A percentile compares a stretch with the other conserved stretches of the same genome.
Conservation (phyloP, 2,329 filamentous ascomycete genomes). For the Trichoderma breve region DNA sequence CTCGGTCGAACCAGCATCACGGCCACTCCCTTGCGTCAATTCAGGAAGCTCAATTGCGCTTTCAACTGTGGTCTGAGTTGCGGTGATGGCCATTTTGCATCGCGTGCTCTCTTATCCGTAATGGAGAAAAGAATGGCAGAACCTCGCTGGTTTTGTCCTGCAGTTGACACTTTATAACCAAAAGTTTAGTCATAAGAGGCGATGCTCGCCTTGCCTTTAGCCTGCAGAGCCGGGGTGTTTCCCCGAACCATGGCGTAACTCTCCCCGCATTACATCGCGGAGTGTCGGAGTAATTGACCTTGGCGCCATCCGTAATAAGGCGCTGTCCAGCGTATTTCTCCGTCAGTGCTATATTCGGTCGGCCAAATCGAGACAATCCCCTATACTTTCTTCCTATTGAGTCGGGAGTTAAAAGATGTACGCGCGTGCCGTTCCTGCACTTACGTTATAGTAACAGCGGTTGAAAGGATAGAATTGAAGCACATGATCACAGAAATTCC, state of each 20-base stretch:
- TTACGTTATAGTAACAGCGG: background rate
- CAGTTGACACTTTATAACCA: background rate
- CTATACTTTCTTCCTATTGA: background rate
- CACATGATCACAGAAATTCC: background rate
- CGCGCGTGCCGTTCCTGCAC: too few species aligned
- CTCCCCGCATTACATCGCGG: background rate
- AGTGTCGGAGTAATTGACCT: background rate
- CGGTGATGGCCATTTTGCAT: constrained; percentile 3
- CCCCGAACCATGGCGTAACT: background rate
- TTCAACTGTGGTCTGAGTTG: background rate
- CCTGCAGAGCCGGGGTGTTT: background rate
- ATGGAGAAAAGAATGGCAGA: background rate
- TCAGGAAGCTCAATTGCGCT: background rate
- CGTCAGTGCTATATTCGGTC: background rate
- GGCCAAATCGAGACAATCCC: background rate
- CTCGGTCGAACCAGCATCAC: background rate
- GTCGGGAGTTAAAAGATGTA: background rate
- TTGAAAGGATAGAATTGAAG: background rate
- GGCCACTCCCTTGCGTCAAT: background rate
- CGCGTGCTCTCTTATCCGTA: background rate
- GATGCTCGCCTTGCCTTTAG: background rate
- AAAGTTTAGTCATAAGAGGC: background rate
- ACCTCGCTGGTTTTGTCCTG: background rate
- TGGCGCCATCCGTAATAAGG: background rate
- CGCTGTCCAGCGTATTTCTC: background rate